Evolutionary conservation across 2,329 filamentous ascomycete genomes (phyloP).

Genomic region (Arthrinium puccinioides): DNA sequence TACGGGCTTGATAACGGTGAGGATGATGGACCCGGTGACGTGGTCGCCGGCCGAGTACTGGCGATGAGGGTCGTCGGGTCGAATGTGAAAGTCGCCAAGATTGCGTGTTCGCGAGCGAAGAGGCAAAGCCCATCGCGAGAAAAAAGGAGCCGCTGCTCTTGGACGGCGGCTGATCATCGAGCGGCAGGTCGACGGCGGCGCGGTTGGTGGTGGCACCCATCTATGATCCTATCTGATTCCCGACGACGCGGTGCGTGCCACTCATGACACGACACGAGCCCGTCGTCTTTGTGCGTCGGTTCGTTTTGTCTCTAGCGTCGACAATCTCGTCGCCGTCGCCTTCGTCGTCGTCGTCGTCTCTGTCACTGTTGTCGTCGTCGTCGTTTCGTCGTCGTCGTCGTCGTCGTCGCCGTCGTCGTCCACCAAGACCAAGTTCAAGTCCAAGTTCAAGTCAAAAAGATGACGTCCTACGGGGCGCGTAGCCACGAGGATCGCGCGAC

Average conservation of each 20-base stretch:
- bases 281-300: too few species aligned
- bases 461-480: background rate
- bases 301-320: too few species aligned
- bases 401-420: slow-evolving; percentile 1
- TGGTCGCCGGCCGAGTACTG: slow-evolving; percentile 70
- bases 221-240: slow-evolving; percentile 27
- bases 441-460: background rate
- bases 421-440: too few species aligned
- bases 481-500: background rate
- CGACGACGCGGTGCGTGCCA: slow-evolving; percentile 19
- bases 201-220: slow-evolving; percentile 37
- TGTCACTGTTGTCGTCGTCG: too few species aligned
- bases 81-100: slow-evolving; percentile 71
- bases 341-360: slow-evolving; percentile 8
- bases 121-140: slow-evolving; percentile 46
- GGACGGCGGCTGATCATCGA: slow-evolving; percentile 29
- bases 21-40: slow-evolving; percentile 64
- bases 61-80: slow-evolving; percentile 68
- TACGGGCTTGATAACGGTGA: slow-evolving; percentile 67
- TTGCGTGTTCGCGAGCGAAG: slow-evolving; percentile 52
- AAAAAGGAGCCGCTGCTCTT: slow-evolving; percentile 40
- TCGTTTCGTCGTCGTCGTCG: too few species aligned
- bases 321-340: slow-evolving; percentile 4
- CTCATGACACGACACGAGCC: slow-evolving; percentile 20
- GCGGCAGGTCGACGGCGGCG: slow-evolving; percentile 25